Evolutionary conservation across 2,329 filamentous ascomycete genomes (phyloP).

Genomic region (Alternaria sp.): DNA sequence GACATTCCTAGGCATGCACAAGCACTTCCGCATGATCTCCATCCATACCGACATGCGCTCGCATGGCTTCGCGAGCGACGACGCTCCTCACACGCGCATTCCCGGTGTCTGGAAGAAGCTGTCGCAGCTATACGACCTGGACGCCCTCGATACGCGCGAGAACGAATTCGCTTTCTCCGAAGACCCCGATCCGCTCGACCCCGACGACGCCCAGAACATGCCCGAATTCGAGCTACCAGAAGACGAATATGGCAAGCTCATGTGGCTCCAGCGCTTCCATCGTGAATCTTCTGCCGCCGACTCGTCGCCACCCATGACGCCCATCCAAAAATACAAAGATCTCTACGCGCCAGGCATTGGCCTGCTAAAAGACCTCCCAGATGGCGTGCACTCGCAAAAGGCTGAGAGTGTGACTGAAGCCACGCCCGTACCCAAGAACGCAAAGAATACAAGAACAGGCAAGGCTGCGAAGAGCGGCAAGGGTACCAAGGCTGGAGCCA

Average conservation of each 20-base stretch:
- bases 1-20: constrained; percentile 59
- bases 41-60: constrained; percentile 47
- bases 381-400: constrained; percentile 33
- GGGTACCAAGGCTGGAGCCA: constrained; percentile 27
- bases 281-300: constrained; percentile 30
- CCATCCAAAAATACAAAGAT: constrained; percentile 40
- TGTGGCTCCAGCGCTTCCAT: constrained; percentile 52
- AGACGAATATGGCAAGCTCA: constrained; percentile 52
- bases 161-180: constrained; percentile 62
- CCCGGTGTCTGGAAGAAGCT: constrained; percentile 93
- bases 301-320: constrained; percentile 41
- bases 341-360: constrained; percentile 42
- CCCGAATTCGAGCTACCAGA: constrained; percentile 53
- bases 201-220: constrained; percentile 38
- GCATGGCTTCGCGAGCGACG: constrained; percentile 71
- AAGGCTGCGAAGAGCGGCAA: constrained; percentile 33
- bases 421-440: constrained; percentile 37
- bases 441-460: constrained; percentile 36
- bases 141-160: constrained; percentile 83
- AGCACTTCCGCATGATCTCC: constrained; percentile 60
- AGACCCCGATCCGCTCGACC: constrained; percentile 59
- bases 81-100: constrained; percentile 81
- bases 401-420: constrained; percentile 39
- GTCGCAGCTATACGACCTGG: constrained; percentile 80
- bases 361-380: constrained; percentile 40